Conservation (phyloP, 768 basidiomycete genomes). For the Termitomyces sp. region DNA sequence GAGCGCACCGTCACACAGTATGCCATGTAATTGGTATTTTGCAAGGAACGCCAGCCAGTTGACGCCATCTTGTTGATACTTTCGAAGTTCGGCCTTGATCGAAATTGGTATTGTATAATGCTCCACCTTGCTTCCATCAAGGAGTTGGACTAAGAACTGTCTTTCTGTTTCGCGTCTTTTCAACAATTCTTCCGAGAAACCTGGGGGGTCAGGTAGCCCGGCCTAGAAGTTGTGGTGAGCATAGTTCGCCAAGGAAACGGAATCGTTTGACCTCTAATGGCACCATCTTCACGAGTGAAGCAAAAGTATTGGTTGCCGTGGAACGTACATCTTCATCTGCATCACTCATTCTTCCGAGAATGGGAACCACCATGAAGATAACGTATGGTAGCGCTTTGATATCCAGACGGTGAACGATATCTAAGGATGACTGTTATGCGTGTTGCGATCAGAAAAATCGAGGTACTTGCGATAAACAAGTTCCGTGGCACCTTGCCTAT, state of each 20-base stretch:
- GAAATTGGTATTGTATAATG: slow-evolving; percentile 79
- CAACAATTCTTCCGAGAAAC: slow-evolving; percentile 84
- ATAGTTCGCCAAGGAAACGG: background rate
- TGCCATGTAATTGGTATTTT: slow-evolving; percentile 96
- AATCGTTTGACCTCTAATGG: slow-evolving; percentile 76
- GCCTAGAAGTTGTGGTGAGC: slow-evolving; percentile 43
- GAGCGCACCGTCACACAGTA: slow-evolving; percentile 87
- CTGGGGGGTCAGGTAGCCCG: slow-evolving; percentile 93
- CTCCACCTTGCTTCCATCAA: slow-evolving; percentile 94
- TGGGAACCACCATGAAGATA: slow-evolving; percentile 93
- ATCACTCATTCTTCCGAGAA: slow-evolving; percentile 97
- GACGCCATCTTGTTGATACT: slow-evolving; percentile 97
- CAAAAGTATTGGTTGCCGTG: slow-evolving; percentile 95
- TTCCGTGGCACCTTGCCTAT: slow-evolving; percentile 89
- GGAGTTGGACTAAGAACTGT: slow-evolving; percentile 86
- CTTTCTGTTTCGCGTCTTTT: slow-evolving; percentile 84
- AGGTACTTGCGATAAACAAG: slow-evolving; percentile 79
- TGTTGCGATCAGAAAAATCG: background rate
- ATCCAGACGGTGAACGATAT: slow-evolving; percentile 87
- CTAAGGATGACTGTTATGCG: slow-evolving; percentile 35
- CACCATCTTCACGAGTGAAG: slow-evolving; percentile 96
- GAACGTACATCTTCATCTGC: slow-evolving; percentile 86
- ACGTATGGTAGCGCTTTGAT: slow-evolving; percentile 95
- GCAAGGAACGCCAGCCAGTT: slow-evolving; percentile 98
- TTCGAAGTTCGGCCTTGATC: slow-evolving; percentile 91